Evolutionary conservation across 352 stramenopile species (phyloP), one percentile per base, ranked within the genome.

Genomic region (Blastocystis sp.): DNA sequence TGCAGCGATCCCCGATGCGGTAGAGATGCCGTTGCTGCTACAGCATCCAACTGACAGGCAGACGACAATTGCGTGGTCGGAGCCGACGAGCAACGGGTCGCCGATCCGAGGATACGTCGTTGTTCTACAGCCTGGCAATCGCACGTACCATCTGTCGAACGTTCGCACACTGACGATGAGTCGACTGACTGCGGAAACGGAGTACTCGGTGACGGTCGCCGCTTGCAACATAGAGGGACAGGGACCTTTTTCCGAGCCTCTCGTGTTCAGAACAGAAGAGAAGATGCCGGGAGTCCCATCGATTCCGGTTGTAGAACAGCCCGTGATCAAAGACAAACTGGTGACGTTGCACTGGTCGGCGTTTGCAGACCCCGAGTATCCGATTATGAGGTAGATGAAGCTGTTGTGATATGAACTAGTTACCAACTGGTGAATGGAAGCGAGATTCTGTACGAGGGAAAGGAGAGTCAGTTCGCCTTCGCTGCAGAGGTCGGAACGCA

Each of bases 11-110:
- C 69, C 69, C 4, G 69, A 81, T 59, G 27, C 27, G 27, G 36
- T 59, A 24, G n/a, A 18, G 9, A 11, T 24, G 32, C 69, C 69
- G 24, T 27, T 64, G 6, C 48, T 81, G 21, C 53, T 32, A 42
- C 53, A 64, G 18, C 69, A 61, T 38, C 69, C 69, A 27, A 64
- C 69, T 4, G 44, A 29, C 3, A 48, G 18, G 4, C 44, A 64
- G 16, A 44, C 32, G 2, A 61, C 42, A 24, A 61, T 81, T 16
- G 49, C 40, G 14, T 81, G 69, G 69, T 63, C 27, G 11, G 69
- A 81, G 36, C 69, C 69, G 14, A 81, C 69, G 7, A n/a, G 21
- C 7, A 81, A 81, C 27, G 69, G 69, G 1, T 81, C 69, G 6
- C 18, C 46, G n/a, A 81, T 81, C 44, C 14, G 61, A 14, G 69